Percentiles rank a stretch among this genome's conserved stretches.
phyloP scores from a whole-genome alignment of 2,329 filamentous ascomycete genomes.

The Nothomitra cinnamomea region DNA sequence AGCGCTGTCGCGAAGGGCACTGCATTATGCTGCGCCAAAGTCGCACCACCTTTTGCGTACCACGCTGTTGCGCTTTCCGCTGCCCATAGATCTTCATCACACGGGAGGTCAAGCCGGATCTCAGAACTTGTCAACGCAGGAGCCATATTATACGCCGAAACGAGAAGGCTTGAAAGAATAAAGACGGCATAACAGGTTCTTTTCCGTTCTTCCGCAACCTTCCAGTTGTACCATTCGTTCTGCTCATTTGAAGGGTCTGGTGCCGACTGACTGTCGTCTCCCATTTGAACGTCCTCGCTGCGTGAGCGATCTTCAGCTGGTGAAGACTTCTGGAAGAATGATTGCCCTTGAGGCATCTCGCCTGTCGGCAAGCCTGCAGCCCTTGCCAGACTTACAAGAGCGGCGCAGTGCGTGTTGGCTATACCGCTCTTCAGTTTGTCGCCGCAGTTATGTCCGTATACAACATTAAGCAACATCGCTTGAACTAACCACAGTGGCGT shows the following conservation, averaged over 20 bases:
- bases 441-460: slow-evolving; percentile 88
- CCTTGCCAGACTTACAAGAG: slow-evolving; percentile 76
- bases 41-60: slow-evolving; percentile 55
- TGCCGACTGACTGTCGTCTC: slow-evolving; percentile 9
- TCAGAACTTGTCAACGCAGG: slow-evolving; percentile 89
- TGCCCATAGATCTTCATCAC: slow-evolving; percentile 79
- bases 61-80: slow-evolving; percentile 74
- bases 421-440: slow-evolving; percentile 85
- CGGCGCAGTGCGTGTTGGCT: slow-evolving; percentile 79
- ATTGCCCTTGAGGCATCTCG: neutral
- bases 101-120: slow-evolving; percentile 74
- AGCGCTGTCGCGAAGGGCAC: slow-evolving; percentile 71
- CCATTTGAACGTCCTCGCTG: slow-evolving; percentile 39
- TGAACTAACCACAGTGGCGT: slow-evolving; percentile 90
- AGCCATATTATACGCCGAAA: slow-evolving; percentile 83
- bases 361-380: slow-evolving; percentile 50
- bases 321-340: slow-evolving; percentile 27
- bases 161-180: slow-evolving; percentile 74
- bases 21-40: slow-evolving; percentile 50
- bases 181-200: slow-evolving; percentile 85
- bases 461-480: slow-evolving; percentile 89
- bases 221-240: slow-evolving; percentile 80
- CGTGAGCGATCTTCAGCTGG: slow-evolving; percentile 9
- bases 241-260: slow-evolving; percentile 33
- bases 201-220: slow-evolving; percentile 74